Evolutionary conservation across 2,329 filamentous ascomycete genomes (phyloP).

Genomic region (Alternaria metachromatica): DNA sequence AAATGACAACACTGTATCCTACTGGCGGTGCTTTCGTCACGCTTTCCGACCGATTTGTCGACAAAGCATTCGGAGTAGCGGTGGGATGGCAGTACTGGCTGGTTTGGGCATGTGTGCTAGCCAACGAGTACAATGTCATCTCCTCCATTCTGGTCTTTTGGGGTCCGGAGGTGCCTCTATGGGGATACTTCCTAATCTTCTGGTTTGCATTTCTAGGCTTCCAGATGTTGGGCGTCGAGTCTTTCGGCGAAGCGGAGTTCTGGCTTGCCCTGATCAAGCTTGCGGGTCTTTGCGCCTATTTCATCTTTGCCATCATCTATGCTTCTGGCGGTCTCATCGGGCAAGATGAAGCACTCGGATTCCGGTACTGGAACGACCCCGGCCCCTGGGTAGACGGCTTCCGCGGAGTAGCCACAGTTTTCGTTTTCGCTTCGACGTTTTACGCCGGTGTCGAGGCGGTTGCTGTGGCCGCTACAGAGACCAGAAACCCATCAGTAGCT

Average conservation of each 20-base stretch:
- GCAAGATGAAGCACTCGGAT: conserved; percentile 43
- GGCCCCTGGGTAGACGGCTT: conserved; percentile 52
- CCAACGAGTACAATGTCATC: conserved; percentile 75
- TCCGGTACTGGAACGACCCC: conserved; percentile 50
- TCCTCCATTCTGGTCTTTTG: conserved; percentile 71
- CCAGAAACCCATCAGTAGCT: conserved; percentile 53
- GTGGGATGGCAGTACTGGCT: conserved; percentile 51
- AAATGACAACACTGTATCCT: conserved; percentile 76
- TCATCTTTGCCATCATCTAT: conserved; percentile 52
- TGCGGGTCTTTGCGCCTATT: conserved; percentile 47
- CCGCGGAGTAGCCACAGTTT: conserved; percentile 51
- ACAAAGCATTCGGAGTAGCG: conserved; percentile 32
- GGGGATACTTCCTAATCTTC: conserved; percentile 52
- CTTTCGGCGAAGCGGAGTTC: conserved; percentile 53
- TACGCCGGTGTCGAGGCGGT: conserved; percentile 48
- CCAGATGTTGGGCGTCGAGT: conserved; percentile 50
- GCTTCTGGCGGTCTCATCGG: conserved; percentile 39
- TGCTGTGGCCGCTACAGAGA: conserved; percentile 46
- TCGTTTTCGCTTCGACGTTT: conserved; percentile 53
- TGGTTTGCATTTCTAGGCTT: conserved; percentile 49
- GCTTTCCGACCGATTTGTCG: conserved; percentile 68
- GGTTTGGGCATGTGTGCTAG: conserved; percentile 70
- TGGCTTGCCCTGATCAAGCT: conserved; percentile 53
- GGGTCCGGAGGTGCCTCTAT: conserved; percentile 59
- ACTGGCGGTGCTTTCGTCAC: conserved; percentile 75